Base-by-base conservation (phyloP, 2,329 filamentous ascomycete species). In the Tolypocladium inflatum region DNA sequence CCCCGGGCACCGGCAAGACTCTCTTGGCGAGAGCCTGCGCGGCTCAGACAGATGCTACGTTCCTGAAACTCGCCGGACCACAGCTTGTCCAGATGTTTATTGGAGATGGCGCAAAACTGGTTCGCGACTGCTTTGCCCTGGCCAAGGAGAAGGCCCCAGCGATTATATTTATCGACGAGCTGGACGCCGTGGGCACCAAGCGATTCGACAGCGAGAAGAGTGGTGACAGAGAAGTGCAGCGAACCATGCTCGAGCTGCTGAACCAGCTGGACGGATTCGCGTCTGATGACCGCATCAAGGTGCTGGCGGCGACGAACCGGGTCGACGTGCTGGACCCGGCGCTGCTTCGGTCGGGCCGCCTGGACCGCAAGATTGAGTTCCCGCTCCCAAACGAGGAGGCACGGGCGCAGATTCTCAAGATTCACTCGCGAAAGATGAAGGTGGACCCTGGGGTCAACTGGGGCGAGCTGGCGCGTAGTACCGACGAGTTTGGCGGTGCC, bases 51-150 rank as follows among this genome's bases (percentile, higher is more conserved):
- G 94, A 99, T 65, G 94, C 94, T 63, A 99, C 94, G 30, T 99
- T 99, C 81, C 86, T 99, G 71, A 99, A 99, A 76, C 89, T 99
- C 58, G 94, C 94, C 60, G 94, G 94, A 55, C 94, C 95, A 6
- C 94, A 99, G 76, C 85, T 99, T 43, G 94, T 99, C 37, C 94
- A 99, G 74, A 99, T 97, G 94, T 99, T 97, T 74, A 99, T 99
- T 45, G 94, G 94, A 72, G 95, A 99, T 66, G 94, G 94, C 68
- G 94, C 95, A 50, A 99, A 99, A 77, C 84, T 99, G 37, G 94
- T 99, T 48, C 89, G 94, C 59, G 94, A 99, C 77, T 96, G 91
- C 76, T 99, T 99, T 72, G 94, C 94, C 2, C 80, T 99, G 17
- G 94, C 94, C 57, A 99, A 99, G 74, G 94, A 99, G 76, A 99